Evolutionary conservation across 495 filamentous ascomycete species (phyloP).

Genomic region (Pseudevernia furfuracea): DNA sequence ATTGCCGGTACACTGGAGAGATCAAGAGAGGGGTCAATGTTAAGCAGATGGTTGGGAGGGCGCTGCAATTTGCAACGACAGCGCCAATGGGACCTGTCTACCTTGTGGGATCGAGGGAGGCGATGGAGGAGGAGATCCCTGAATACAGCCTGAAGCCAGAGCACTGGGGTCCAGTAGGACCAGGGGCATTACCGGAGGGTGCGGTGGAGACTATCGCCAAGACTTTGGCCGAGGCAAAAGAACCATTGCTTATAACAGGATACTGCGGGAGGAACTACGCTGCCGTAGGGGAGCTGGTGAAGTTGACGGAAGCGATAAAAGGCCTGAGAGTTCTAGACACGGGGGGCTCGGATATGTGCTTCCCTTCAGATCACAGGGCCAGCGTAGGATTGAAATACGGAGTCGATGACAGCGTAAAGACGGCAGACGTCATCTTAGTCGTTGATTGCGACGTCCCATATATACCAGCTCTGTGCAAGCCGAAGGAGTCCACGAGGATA

Average conservation of each 20-base stretch:
- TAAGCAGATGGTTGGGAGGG: constrained; percentile 91
- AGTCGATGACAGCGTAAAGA: constrained; percentile 61
- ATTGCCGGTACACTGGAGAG: constrained; percentile 87
- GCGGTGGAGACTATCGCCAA: constrained; percentile 63
- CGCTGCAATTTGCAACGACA: constrained; percentile 75
- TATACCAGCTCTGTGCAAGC: constrained; percentile 57
- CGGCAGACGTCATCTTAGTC: constrained; percentile 78
- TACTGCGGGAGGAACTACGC: constrained; percentile 71
- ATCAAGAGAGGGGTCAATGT: constrained; percentile 88
- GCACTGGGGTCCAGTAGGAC: constrained; percentile 67
- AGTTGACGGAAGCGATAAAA: constrained; percentile 67
- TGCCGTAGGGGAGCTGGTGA: constrained; percentile 64
- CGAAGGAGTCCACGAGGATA: constrained; percentile 50
- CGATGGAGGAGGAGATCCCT: constrained; percentile 86
- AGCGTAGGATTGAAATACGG: constrained; percentile 74
- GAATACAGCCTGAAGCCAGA: constrained; percentile 69
- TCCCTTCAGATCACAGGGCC: constrained; percentile 69
- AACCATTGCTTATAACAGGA: constrained; percentile 74
- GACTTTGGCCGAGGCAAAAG: constrained; percentile 62
- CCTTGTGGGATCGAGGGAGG: constrained; percentile 72
- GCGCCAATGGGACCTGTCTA: constrained; percentile 85
- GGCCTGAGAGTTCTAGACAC: constrained; percentile 82
- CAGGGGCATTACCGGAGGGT: constrained; percentile 60
- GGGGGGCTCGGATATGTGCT: constrained; percentile 91
- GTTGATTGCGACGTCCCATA: constrained; percentile 79